Percentiles rank a stretch among this genome's conserved stretches.
These are phyloP conservation scores for Dryadomyces quercivorus DNA, from an alignment of 2,329 filamentous ascomycete species.

Conservation along the genomic window DNA sequence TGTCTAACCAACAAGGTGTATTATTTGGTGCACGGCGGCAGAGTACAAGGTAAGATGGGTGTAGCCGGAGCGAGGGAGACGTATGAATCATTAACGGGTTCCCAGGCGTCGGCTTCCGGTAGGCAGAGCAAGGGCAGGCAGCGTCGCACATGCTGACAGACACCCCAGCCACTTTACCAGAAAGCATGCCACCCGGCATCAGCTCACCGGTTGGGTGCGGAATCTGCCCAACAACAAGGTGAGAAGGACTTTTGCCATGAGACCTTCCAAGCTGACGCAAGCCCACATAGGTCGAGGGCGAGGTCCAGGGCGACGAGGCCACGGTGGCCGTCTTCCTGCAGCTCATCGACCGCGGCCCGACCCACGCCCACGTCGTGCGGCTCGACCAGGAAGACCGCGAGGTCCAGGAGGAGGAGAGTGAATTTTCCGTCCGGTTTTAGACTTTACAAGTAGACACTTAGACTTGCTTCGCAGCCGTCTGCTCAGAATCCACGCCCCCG, in stretches of 20 bases:
- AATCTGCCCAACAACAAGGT: conserved; percentile 47
- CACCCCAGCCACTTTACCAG: conserved; percentile 38
- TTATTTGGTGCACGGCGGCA: conserved; percentile 51
- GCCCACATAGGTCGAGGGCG: conserved; percentile 62
- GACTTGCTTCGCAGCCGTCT: too few relatives aligned
- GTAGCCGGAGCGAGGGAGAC: not conserved
- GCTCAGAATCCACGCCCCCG: conserved; percentile 40
- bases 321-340: conserved; percentile 58
- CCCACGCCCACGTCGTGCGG: conserved; percentile 58
- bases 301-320: conserved; percentile 65
- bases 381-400: conserved; percentile 59
- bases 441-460: not conserved
- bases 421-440: conserved; percentile 44
- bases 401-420: conserved; percentile 51
- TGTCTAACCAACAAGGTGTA: conserved; percentile 32
- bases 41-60: conserved; percentile 48
- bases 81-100: too few relatives aligned
- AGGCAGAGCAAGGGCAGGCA: conserved; percentile 8
- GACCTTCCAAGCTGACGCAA: not conserved
- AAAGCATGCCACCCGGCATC: conserved; percentile 35
- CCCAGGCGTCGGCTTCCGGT: conserved; percentile 45
- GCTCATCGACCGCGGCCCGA: conserved; percentile 63
- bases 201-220: conserved; percentile 48
- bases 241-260: not conserved
- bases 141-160: too few relatives aligned